These are phyloP conservation scores for Trametes hirsuta DNA, from an alignment of 1,284 basidiomycete species.

Conservation along the genomic window DNA sequence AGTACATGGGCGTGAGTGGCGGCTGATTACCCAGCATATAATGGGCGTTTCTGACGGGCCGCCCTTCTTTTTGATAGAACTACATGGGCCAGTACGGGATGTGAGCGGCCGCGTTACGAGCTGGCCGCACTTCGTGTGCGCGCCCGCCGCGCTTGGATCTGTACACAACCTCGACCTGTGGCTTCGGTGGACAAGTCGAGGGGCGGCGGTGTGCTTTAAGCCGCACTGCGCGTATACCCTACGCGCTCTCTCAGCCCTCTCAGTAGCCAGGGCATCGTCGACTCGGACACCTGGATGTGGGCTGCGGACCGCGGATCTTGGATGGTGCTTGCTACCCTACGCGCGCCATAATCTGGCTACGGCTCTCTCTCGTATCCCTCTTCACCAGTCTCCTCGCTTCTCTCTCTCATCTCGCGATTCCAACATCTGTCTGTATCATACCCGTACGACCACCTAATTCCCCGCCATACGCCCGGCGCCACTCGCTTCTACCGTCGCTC, in stretches of 20 bases:
- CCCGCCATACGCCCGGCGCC: slow-evolving; percentile 4
- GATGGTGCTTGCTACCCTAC: slow-evolving; percentile 5
- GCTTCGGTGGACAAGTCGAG: slow-evolving; percentile 8
- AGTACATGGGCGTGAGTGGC: slow-evolving; percentile 25
- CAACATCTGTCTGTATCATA: slow-evolving; percentile 11
- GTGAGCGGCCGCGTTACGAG: slow-evolving; percentile 1
- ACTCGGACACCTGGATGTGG: slow-evolving; percentile 2
- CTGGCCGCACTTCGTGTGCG: neutral
- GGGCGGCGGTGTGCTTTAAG: slow-evolving; percentile 8
- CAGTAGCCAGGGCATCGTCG: slow-evolving; percentile 5
- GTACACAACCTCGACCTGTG: neutral
- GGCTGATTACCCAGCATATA: neutral
- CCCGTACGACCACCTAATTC: slow-evolving; percentile 12
- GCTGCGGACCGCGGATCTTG: slow-evolving; percentile 15
- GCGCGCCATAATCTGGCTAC: slow-evolving; percentile 6
- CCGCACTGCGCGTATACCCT: slow-evolving; percentile 15
- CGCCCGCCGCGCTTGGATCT: slow-evolving; percentile 11
- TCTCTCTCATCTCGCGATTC: neutral
- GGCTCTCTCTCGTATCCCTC: neutral
- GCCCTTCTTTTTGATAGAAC: neutral
- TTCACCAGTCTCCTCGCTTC: neutral
- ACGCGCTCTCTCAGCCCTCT: neutral
- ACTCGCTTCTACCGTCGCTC: slow-evolving; percentile 11
- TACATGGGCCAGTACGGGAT: slow-evolving; percentile 15
- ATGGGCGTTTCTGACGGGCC: neutral